Conservation (phyloP, 805 yeast species). For the Nakazawaea laoshanensis region DNA sequence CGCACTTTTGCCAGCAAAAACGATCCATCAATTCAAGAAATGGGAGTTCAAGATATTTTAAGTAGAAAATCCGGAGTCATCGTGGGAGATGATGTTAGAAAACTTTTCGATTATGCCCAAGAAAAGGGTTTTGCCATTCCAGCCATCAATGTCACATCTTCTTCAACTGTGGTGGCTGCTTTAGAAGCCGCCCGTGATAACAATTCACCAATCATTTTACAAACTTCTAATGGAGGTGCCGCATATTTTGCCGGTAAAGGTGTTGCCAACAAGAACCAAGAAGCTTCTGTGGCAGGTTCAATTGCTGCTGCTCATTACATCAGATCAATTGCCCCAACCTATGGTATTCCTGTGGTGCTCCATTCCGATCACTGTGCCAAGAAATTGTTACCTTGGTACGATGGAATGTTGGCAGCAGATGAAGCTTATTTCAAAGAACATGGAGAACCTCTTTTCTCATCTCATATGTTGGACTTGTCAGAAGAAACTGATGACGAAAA, state of each 20-base stretch:
- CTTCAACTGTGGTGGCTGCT: slow-evolving; percentile 95
- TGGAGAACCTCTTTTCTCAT: slow-evolving; percentile 96
- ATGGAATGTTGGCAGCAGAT: slow-evolving; percentile 95
- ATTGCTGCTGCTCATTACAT: slow-evolving; percentile 97
- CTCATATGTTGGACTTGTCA: slow-evolving; percentile 97
- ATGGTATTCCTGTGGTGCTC: slow-evolving; percentile 93
- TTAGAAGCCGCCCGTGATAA: slow-evolving; percentile 95
- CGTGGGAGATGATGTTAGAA: slow-evolving; percentile 93
- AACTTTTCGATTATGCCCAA: slow-evolving; percentile 87
- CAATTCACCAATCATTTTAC: slow-evolving; percentile 92
- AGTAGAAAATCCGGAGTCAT: slow-evolving; percentile 94
- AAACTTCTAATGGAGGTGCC: slow-evolving; percentile 98
- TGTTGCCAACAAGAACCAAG: slow-evolving; percentile 86
- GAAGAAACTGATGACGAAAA: slow-evolving; percentile 96
- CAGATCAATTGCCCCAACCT: slow-evolving; percentile 91
- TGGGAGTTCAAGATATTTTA: slow-evolving; percentile 70
- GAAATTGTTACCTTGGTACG: slow-evolving; percentile 97
- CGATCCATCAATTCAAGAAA: no score
- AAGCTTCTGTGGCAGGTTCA: slow-evolving; percentile 90
- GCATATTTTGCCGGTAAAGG: slow-evolving; percentile 99
- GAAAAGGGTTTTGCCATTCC: slow-evolving; percentile 93
- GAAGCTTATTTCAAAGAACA: slow-evolving; percentile 79
- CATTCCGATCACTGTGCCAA: slow-evolving; percentile 99
- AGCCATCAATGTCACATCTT: slow-evolving; percentile 96
- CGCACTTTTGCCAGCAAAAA: no score